Evolutionary conservation across 176 grass and related monocot genomes (phyloP), one percentile per base, ranked within the genome.

Genomic region (Phoenix roebelenii): DNA sequence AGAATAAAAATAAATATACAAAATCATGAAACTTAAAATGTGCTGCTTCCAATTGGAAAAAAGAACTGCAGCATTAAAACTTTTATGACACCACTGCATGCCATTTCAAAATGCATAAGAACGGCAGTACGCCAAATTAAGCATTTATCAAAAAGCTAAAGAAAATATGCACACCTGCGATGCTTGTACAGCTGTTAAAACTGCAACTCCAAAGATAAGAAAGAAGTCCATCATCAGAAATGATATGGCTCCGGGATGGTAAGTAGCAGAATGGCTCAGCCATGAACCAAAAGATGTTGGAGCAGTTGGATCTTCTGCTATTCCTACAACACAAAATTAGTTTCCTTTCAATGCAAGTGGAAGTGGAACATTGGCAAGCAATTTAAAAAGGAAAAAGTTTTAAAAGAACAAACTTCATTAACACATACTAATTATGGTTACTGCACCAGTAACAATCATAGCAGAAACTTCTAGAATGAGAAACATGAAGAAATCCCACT

Each of bases 401-500:
- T 78, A 22, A 72, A 20, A 39, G 77, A 66, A 51, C 59, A 55
- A 66, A 51, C 57, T 25, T 76, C 55, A 70, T 25, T 44, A 52
- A 59, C 54, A 24, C 72, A 57, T 85, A 98, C 88, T 83, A 76
- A 80, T 89, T 61, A 86, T 74, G 48, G 94, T 70, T 64, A 86
- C 79, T 58, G 70, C 71, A 53, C 94, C 94, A 79, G 94, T 93
- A 80, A 98, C 74, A 70, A 93, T 98, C 94, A 98, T 89, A 50
- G 94, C 94, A 51, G 84, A 64, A 65, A 89, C 88, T 98, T 98
- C 94, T 55, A 92, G 79, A 69, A 84, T 51, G 59, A 98, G 85
- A 83, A 98, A 98, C 87, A 93, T 89, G 74, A 98, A 93, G 73
- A 98, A 98, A 66, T 98, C 94, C 94, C 94, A 89, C 75, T 98